Evolutionary conservation across 768 basidiomycete genomes (phyloP).

Genomic region (Lactarius tabidus): DNA sequence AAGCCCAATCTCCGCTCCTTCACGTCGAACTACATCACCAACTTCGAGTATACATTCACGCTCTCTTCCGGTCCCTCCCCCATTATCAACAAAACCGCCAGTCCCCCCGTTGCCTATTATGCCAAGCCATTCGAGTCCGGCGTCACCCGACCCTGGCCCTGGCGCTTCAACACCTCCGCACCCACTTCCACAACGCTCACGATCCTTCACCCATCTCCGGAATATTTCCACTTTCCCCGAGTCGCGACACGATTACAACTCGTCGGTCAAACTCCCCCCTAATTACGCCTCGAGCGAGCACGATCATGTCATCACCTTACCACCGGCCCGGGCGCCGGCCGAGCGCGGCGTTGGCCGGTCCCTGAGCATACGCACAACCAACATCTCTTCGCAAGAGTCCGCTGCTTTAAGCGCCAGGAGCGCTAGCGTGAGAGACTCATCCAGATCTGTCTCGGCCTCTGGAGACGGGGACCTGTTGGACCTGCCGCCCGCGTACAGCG

Average conservation of each 20-base stretch:
- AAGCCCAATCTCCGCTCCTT: background rate
- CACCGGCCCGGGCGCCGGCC: background rate
- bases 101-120: background rate
- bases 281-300: conserved; percentile 14
- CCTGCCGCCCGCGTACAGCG: conserved; percentile 22
- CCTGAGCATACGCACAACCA: conserved; percentile 9
- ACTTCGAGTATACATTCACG: conserved; percentile 12
- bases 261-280: conserved; percentile 9
- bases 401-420: background rate
- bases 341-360: background rate
- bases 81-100: conserved; percentile 9
- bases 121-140: background rate
- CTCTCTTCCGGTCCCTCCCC: conserved; percentile 9
- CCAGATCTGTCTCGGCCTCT: background rate
- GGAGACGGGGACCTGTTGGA: conserved; percentile 9
- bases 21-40: conserved; percentile 2
- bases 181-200: background rate
- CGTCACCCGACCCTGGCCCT: background rate
- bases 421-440: background rate
- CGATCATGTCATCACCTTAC: background rate
- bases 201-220: conserved; percentile 4
- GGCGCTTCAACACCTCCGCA: background rate
- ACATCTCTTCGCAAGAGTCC: background rate
- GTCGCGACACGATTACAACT: background rate
- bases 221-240: background rate